Evolutionary conservation across 257 asterid species (phyloP).

Genomic region (Scutellaria baicalensis): DNA sequence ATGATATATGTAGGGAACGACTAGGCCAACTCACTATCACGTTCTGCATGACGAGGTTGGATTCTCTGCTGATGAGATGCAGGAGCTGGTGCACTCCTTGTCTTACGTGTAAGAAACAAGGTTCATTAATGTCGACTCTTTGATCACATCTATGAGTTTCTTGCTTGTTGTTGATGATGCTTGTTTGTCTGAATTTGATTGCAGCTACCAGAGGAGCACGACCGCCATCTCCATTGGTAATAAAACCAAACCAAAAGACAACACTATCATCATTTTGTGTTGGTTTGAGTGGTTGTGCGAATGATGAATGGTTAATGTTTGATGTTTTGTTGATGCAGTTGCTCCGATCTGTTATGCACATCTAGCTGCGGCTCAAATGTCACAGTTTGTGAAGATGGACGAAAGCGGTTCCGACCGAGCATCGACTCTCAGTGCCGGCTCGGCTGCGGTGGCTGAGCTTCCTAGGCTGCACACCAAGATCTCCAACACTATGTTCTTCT

Average conservation of each 20-base stretch:
- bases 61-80: conserved; percentile 63
- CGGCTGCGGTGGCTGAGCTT: conserved; percentile 27
- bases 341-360: conserved; percentile 79
- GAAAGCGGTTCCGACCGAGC: conserved; percentile 39
- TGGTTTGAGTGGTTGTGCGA: too few relatives aligned
- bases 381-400: conserved; percentile 58
- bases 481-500: conserved; percentile 56
- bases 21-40: conserved; percentile 76
- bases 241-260: background rate
- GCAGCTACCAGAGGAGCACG: conserved; percentile 84
- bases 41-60: conserved; percentile 62
- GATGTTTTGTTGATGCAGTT: conserved; percentile 19
- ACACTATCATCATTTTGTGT: background rate
- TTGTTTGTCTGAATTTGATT: background rate
- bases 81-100: conserved; percentile 59
- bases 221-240: conserved; percentile 84
- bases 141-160: background rate
- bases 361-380: conserved; percentile 58
- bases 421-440: conserved; percentile 36
- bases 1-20: conserved; percentile 45
- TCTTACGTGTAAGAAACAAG: conserved; percentile 61
- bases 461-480: conserved; percentile 29
- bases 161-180: background rate
- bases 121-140: too few relatives aligned
- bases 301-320: too few relatives aligned